Evolutionary conservation across 768 basidiomycete species (phyloP).

Genomic region (Rhodotorula babjevae): DNA sequence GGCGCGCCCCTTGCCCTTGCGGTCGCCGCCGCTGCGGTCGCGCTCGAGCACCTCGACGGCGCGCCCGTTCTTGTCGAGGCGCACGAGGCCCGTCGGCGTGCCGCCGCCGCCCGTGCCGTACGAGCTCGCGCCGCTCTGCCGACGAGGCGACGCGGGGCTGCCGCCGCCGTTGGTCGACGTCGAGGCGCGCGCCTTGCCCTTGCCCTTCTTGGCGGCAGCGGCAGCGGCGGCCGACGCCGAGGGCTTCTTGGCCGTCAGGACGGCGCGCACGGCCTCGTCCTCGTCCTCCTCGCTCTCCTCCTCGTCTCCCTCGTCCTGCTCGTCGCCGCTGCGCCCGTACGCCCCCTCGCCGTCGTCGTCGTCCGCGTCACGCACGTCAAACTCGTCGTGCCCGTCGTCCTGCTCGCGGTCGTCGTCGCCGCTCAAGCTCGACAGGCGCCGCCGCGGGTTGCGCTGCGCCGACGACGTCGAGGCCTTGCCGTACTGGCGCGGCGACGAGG

Average conservation of each 20-base stretch:
- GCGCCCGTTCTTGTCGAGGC: constrained; percentile 26
- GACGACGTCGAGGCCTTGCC: neutral
- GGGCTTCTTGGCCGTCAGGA: constrained; percentile 5
- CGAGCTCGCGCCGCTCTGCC: neutral
- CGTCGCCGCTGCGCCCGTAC: neutral
- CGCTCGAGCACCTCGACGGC: neutral
- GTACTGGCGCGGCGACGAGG: neutral
- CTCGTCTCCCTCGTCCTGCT: neutral
- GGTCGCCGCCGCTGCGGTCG: constrained; percentile 1
- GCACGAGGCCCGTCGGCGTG: constrained; percentile 5
- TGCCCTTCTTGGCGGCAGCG: too few relatives aligned
- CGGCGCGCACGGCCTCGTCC: constrained; percentile 12
- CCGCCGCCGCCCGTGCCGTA: neutral
- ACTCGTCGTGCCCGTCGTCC: neutral
- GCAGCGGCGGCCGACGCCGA: constrained; percentile 7
- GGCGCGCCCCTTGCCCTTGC: constrained; percentile 15
- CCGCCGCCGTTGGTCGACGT: neutral
- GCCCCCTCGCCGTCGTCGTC: neutral
- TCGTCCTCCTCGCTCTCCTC: constrained; percentile 19
- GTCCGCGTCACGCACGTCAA: neutral
- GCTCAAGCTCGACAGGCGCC: constrained; percentile 13
- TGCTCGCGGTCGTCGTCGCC: neutral
- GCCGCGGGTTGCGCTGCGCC: too few relatives aligned
- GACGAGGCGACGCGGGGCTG: neutral
- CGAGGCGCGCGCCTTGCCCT: constrained; percentile 14